Base-by-base conservation (phyloP, 495 filamentous ascomycete species). In the Xylaria telfairii region DNA sequence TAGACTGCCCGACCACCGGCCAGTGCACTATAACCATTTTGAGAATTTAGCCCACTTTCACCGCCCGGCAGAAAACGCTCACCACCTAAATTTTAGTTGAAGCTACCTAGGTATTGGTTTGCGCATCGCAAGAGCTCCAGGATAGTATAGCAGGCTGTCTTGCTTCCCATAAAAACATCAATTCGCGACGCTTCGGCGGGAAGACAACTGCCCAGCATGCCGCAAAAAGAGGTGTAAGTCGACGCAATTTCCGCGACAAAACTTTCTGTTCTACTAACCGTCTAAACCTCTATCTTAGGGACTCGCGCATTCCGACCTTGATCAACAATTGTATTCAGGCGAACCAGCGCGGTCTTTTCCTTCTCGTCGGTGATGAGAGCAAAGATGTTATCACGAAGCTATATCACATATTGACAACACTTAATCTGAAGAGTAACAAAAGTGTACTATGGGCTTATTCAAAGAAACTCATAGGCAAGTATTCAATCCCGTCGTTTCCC, bases 361-460 rank as follows among this genome's bases (percentile, higher is more conserved):
- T 98, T 65, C 89, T 99, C 5, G 96, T 99, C 30, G 96, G 96
- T 66, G 96, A 99, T 79, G 90, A 90, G 68, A 91, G 95, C 69
- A 99, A 99, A 81, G 96, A 98, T 88, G 94, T 95, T 71, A 98
- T 98, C 77, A 92, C 98, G 59, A 90, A 98, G 78, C 86, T 99
- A 44, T 94, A 98, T 81, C 93, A 95, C 75, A 96, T 99, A 75
- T 91, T 97, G 83, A 93, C 94, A 59, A 91, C 88, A 73, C 90
- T 91, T 75, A 93, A 97, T 77, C 87, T 97, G 71, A 97, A 96
- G 82, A 90, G 96, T 79, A 98, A 98, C 83, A 98, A 98, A 81
- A 95, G 92, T 13, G 94, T 99, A 4, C 85, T 99, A 19, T 99
- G 96, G 96, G 95, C 96, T n/a, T 99, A 99, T 83, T 98, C 98